phyloP scores from a whole-genome alignment of 2,329 filamentous ascomycete species.

The Torrubiella hemipterigena region DNA sequence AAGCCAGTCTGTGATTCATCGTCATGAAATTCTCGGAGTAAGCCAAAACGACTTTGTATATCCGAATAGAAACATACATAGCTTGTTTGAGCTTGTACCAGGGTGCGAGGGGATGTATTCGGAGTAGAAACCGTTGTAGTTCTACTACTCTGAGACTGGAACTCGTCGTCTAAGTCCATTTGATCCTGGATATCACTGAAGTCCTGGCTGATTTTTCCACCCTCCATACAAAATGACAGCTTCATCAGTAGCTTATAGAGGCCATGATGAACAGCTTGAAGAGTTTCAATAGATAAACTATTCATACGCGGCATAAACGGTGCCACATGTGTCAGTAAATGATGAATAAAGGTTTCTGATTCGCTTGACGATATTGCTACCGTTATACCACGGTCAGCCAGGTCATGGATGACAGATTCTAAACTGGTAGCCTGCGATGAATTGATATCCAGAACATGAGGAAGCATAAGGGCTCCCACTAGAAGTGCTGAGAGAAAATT shows the following conservation, averaged over 20 bases:
- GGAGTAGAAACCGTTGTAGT: constrained; percentile 22
- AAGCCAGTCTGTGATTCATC: constrained; percentile 33
- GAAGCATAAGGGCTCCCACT: constrained; percentile 31
- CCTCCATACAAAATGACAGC: constrained; percentile 21
- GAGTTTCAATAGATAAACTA: constrained; percentile 20
- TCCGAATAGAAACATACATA: constrained; percentile 34
- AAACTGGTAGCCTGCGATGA: constrained; percentile 36
- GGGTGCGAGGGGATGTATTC: constrained; percentile 33
- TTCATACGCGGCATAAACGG: constrained; percentile 33
- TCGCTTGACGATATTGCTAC: constrained; percentile 31
- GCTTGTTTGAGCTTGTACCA: constrained; percentile 28
- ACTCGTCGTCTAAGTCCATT: constrained; percentile 58
- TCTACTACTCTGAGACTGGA: constrained; percentile 47
- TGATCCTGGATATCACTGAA: constrained; percentile 30
- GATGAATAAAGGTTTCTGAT: constrained; percentile 30
- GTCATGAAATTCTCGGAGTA: constrained; percentile 30
- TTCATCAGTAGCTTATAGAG: constrained; percentile 31
- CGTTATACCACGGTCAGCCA: constrained; percentile 27
- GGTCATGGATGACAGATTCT: constrained; percentile 26
- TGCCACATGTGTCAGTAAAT: constrained; percentile 31
- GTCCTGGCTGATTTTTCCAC: constrained; percentile 18
- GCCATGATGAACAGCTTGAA: constrained; percentile 25
- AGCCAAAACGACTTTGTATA: constrained; percentile 30
- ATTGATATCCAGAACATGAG: constrained; percentile 33
- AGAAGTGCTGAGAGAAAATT: constrained; percentile 38